These are phyloP conservation scores for Aureobasidium musti DNA, from an alignment of 2,329 filamentous ascomycete genomes.

Conservation along the genomic window DNA sequence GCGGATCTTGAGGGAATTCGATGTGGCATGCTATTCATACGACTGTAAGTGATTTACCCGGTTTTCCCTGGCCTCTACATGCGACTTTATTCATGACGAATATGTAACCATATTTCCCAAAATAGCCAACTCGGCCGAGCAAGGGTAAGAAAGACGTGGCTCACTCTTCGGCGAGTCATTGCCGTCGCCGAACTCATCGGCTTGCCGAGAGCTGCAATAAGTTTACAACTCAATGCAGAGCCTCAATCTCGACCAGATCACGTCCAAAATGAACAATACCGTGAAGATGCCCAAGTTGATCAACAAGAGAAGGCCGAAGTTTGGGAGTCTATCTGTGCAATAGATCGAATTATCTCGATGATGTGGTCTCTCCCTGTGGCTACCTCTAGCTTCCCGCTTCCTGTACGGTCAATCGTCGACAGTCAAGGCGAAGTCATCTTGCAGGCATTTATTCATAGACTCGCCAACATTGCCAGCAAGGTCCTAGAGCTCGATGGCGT, in stretches of 20 bases:
- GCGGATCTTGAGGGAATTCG: conserved; percentile 41
- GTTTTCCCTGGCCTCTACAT: neutral
- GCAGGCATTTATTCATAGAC: conserved; percentile 36
- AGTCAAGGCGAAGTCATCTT: conserved; percentile 35
- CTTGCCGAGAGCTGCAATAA: conserved; percentile 36
- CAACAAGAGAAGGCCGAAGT: conserved; percentile 36
- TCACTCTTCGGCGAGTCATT: conserved; percentile 44
- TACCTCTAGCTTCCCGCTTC: conserved; percentile 36
- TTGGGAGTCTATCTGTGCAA: conserved; percentile 42
- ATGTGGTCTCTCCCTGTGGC: conserved; percentile 44
- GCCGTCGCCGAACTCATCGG: conserved; percentile 46
- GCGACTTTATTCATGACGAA: neutral
- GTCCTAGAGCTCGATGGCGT: conserved; percentile 37
- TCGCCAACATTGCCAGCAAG: conserved; percentile 36
- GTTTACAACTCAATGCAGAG: conserved; percentile 5
- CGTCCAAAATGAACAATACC: neutral
- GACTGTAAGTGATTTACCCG: conserved; percentile 39
- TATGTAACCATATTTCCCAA: neutral
- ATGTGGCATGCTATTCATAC: conserved; percentile 41
- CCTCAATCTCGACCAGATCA: neutral
- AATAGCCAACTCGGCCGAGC: conserved; percentile 41
- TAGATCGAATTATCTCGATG: conserved; percentile 41
- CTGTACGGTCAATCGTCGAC: conserved; percentile 31
- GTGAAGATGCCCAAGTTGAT: conserved; percentile 25
- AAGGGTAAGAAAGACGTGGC: conserved; percentile 43